Evolutionary conservation across 2,329 filamentous ascomycete species (phyloP), one percentile per base, ranked within the genome.

Genomic region (Hirsutella thompsonii): DNA sequence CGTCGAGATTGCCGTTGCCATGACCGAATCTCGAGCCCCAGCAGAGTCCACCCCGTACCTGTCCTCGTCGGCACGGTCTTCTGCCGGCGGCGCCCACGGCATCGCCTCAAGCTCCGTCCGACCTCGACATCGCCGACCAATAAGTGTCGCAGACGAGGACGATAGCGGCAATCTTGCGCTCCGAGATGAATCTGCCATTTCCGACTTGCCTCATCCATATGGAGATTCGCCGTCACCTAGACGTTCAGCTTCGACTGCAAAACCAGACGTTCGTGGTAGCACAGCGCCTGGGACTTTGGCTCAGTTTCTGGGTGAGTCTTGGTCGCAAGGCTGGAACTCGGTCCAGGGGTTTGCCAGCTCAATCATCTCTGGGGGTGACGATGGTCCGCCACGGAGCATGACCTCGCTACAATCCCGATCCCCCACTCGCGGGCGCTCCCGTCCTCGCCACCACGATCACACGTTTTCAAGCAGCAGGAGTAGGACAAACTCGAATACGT

Each of bases 271-370:
- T 36, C 62, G 60, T 34, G 56, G 61, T 37, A 61, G 64, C 21
- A 59, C 61, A 35, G 38, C 6, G 23, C 6, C 6, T 11, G 23
- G 23, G 23, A 26, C 23, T 26, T 11, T 64, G 35, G 48, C 52
- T 18, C 58, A 60, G 44, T 61, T 74, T 37, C 55, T 74, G 9
- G 70, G 68, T 41, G 66, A 69, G 36, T 67, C 71, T 2, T 72
- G 70, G 63, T 58, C 66, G 2, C 66, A 72, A 26, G 69, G 65
- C 50, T 77, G 73, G 73, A 61, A 67, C 3, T 72, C 72, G 5
- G 66, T 77, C 3, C 69, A 74, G 43, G 70, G 68, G 30, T 63
- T 77, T 39, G 70, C 73, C 5, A 63, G 69, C 2, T 69, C 68
- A 14, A 49, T 62, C 16, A 48, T 63, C n/a, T 52, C 55, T 4